Evolutionary conservation across 169 alveolate species (phyloP), one percentile per base, ranked within the genome.

Genomic region (Plasmodium gonderi): DNA sequence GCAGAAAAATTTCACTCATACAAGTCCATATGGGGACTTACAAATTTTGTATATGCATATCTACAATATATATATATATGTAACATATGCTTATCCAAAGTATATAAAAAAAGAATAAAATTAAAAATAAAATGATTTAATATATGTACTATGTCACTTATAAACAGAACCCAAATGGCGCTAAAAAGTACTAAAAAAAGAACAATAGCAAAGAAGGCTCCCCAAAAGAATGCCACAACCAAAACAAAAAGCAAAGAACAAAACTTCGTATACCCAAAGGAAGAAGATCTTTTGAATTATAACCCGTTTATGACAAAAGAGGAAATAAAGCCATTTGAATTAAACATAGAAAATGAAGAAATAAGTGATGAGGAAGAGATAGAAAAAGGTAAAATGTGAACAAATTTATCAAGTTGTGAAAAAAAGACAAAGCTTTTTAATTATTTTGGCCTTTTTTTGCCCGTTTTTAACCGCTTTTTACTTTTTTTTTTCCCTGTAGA

Each of bases 231-330:
- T 68, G 79, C n/a, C 79, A 36, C 49, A 31, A 68, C 79, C 23
- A 81, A 81, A 81, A 45, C 47, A 81, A 81, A 49, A 44, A 81
- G 20, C 45, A 23, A 20, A 81, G 17, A 81, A 4, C 75, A 69
- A 14, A 20, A 44, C 64, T 11, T 29, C 38, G 40, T 31, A n/a
- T 45, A n/a, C 29, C 26, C 47, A 81, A 47, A 82, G 54, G 64
- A 45, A 74, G 49, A n/a, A 29, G 69, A 82, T 38, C 8, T 0
- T 68, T 49, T 72, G 75, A 82, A 20, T 14, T 42, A 42, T 49
- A 82, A 80, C 67, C 91, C 91, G 11, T 80, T 80, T 44, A 64
- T 38, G 20, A 64, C 23, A 40, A 65, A 36, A 23, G 91, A 80
- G 29, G 26, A 31, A 36, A 64, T 80, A 38, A 80, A 64, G 49